Conservation (phyloP, 768 basidiomycete genomes). For the Mycena albidolilacea region DNA sequence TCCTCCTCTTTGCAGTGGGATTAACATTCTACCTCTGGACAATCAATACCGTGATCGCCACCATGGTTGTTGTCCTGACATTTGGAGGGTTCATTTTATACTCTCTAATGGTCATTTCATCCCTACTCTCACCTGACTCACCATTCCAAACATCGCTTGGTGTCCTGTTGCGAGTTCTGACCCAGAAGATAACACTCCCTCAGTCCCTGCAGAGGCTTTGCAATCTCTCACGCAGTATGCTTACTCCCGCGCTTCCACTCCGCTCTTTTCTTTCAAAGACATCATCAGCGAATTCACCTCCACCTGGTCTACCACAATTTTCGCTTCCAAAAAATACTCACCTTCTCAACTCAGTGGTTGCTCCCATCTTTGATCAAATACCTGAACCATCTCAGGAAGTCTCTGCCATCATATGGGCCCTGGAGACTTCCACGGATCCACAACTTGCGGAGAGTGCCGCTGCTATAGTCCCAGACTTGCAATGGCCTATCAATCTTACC, state of each 20-base stretch:
- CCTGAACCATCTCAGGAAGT: background rate
- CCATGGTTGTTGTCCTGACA: background rate
- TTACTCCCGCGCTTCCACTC: background rate
- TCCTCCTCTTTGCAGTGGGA: background rate
- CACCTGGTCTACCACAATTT: background rate
- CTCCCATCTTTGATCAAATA: background rate
- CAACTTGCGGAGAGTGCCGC: constrained; percentile 4
- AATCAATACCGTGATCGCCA: background rate
- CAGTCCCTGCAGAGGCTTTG: background rate
- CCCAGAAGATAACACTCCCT: no score
- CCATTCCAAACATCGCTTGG: constrained; percentile 15
- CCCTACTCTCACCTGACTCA: background rate
- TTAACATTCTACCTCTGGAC: constrained; percentile 13
- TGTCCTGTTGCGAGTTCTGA: background rate
- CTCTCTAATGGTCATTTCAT: background rate
- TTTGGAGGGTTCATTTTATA: background rate
- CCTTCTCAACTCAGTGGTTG: background rate
- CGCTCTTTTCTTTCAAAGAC: no score
- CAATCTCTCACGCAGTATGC: no score
- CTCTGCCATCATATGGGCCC: constrained; percentile 8
- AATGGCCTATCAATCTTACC: constrained; percentile 6
- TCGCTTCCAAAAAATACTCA: background rate
- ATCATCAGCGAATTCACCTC: no score
- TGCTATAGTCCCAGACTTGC: background rate
- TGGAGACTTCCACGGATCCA: constrained; percentile 15